Percentiles rank a stretch among this genome's conserved stretches.
phyloP scores from a whole-genome alignment of 2,329 filamentous ascomycete genomes.

The Colletotrichum tropicale region DNA sequence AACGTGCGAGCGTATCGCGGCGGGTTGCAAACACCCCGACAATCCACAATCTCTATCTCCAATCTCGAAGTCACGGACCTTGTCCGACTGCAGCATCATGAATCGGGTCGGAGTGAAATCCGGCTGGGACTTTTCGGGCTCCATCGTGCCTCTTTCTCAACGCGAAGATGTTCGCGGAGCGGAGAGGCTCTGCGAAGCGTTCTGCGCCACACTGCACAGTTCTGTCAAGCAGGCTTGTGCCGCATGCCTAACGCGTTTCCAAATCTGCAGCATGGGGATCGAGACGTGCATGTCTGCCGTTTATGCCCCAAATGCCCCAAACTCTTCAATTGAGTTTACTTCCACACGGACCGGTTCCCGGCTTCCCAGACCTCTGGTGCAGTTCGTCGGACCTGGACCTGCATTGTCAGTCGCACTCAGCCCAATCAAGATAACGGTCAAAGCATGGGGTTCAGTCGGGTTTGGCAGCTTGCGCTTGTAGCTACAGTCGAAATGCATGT shows the following conservation, averaged over 20 bases:
- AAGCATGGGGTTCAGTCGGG: constrained; percentile 4
- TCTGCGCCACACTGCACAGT: background rate
- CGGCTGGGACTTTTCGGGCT: background rate
- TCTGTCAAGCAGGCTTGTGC: background rate
- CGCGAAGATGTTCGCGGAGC: background rate
- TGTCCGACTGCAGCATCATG: background rate
- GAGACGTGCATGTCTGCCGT: background rate
- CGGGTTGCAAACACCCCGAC: background rate
- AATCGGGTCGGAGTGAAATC: background rate
- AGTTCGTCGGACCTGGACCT: background rate
- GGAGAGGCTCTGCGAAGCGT: background rate
- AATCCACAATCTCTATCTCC: background rate
- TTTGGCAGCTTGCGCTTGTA: background rate
- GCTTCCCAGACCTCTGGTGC: background rate
- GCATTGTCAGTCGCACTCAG: background rate
- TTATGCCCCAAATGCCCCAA: background rate
- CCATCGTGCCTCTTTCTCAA: background rate
- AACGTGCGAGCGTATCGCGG: background rate
- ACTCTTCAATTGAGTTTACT: background rate
- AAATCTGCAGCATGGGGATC: background rate
- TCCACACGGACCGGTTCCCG: background rate
- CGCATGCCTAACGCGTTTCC: background rate
- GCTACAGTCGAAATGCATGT: constrained; percentile 2
- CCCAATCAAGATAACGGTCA: background rate
- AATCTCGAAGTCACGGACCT: background rate